Evolutionary conservation across 2,329 filamentous ascomycete species (phyloP), one percentile per base, ranked within the genome.

Genomic region (Nemania bipapillata): DNA sequence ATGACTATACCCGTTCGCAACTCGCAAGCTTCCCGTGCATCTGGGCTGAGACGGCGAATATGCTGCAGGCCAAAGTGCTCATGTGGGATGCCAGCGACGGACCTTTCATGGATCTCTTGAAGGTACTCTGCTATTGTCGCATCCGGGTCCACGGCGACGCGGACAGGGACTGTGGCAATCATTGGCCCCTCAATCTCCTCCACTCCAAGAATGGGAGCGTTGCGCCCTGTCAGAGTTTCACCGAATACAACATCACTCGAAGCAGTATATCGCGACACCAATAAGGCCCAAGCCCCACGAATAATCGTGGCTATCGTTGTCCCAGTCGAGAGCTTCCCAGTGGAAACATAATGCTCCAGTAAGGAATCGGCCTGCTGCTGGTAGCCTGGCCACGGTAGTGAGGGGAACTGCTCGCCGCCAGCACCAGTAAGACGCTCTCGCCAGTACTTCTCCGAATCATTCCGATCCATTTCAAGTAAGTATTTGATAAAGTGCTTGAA

Each of bases 51-150:
- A 24, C 83, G 82, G 9, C 87, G 86, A 67, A 90, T 90, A 70
- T 88, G 81, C 72, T 89, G 87, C 52, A 89, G 79, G 22, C 87
- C 87, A 57, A 86, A 83, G 75, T 92, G 89, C 76, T 92, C 87
- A 74, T 91, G 86, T 0, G 88, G 86, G 5, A 91, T 90, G 71
- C 87, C 85, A 2, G 83, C 79, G 0, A 88, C 82, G 0, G 85
- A 86, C 63, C 86, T 82, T 32, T 86, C 80, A 42, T 91, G 88
- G 2, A 91, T 83, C 1, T 80, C 78, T 49, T 86, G 81, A 3
- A 92, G 79, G 69, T 86, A 90, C 53, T 87, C 82, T 0, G 77
- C 74, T 1, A 88, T 80, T 0, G 80, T 81, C 0, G 76, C 74
- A 4, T 82, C 78, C 2, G 79, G 74, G 57, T 83, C 79, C 2